A percentile compares a stretch with the other conserved stretches of the same genome.
phyloP scores from a whole-genome alignment of 2,329 filamentous ascomycete genomes.

The Arachnomyces sp. region DNA sequence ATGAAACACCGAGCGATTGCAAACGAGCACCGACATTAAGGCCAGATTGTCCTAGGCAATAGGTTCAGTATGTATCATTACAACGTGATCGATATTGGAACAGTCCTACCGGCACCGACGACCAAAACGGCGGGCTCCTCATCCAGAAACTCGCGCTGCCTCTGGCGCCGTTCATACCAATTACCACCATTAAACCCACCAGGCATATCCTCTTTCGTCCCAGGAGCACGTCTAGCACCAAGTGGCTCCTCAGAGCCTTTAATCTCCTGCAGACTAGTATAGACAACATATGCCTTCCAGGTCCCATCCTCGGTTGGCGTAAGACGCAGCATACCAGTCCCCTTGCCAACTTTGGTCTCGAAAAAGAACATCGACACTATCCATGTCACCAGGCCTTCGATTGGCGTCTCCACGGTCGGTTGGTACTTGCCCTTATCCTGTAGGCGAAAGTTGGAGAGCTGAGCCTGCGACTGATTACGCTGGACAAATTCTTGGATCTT shows the following conservation, averaged over 20 bases:
- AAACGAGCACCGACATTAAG: slow-evolving; percentile 35
- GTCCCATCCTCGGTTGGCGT: slow-evolving; percentile 17
- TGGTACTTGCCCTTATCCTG: slow-evolving; percentile 26
- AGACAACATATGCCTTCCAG: slow-evolving; percentile 34
- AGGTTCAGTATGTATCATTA: slow-evolving; percentile 1
- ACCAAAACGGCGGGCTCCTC: slow-evolving; percentile 34
- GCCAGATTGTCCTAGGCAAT: slow-evolving; percentile 32
- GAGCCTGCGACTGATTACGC: slow-evolving; percentile 17
- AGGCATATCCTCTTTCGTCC: slow-evolving; percentile 27
- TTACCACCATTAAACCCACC: slow-evolving; percentile 25
- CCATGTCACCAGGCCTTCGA: slow-evolving; percentile 23
- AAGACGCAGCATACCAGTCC: slow-evolving; percentile 30
- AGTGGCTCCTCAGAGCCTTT: slow-evolving; percentile 27
- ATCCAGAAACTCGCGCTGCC: slow-evolving; percentile 25
- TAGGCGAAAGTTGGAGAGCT: slow-evolving; percentile 23
- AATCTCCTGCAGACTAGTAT: slow-evolving; percentile 31
- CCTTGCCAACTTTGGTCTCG: slow-evolving; percentile 28
- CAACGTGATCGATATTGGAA: neutral
- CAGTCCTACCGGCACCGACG: slow-evolving; percentile 30
- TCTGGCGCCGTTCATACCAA: slow-evolving; percentile 29
- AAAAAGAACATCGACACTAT: slow-evolving; percentile 34
- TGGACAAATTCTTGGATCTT: slow-evolving; percentile 26
- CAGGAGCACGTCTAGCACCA: slow-evolving; percentile 23
- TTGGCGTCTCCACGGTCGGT: slow-evolving; percentile 21
- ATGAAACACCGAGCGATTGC: slow-evolving; percentile 31